Conservation (phyloP, 441 rosid genomes). For the Corymbia calophylla region DNA sequence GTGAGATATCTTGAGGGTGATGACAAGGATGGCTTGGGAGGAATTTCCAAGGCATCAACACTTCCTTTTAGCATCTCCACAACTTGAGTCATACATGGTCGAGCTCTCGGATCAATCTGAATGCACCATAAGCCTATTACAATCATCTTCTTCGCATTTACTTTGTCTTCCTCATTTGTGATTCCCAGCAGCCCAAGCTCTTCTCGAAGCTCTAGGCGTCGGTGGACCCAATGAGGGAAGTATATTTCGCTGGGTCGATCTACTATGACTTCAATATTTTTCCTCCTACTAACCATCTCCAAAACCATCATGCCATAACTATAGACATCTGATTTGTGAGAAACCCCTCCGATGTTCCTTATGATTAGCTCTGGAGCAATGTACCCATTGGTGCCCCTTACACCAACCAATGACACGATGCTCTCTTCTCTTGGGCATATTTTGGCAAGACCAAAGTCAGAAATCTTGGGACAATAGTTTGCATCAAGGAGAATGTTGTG, state of each 20-base stretch:
- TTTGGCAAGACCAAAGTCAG: neutral
- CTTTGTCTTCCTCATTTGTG: neutral
- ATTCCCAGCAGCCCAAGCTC: neutral
- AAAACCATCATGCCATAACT: neutral
- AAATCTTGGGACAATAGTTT: neutral
- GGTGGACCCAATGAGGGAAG: neutral
- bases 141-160: neutral
- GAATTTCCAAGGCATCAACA: neutral
- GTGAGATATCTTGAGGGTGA: neutral
- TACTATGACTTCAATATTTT: neutral
- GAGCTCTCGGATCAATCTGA: neutral
- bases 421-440: neutral
- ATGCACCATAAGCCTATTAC: neutral
- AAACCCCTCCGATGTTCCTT: neutral
- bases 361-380: neutral
- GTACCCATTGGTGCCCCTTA: neutral
- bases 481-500: neutral
- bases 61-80: neutral
- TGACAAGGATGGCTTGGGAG: neutral
- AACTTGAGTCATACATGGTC: neutral
- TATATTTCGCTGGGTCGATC: rapidly evolving
- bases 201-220: neutral
- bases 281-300: neutral
- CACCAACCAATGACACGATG: neutral
- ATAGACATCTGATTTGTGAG: neutral